A percentile compares a stretch with the other conserved stretches of the same genome.
These are phyloP conservation scores for Luffa aegyptiaca DNA, from an alignment of 306 rosid species.

Conservation along the genomic window DNA sequence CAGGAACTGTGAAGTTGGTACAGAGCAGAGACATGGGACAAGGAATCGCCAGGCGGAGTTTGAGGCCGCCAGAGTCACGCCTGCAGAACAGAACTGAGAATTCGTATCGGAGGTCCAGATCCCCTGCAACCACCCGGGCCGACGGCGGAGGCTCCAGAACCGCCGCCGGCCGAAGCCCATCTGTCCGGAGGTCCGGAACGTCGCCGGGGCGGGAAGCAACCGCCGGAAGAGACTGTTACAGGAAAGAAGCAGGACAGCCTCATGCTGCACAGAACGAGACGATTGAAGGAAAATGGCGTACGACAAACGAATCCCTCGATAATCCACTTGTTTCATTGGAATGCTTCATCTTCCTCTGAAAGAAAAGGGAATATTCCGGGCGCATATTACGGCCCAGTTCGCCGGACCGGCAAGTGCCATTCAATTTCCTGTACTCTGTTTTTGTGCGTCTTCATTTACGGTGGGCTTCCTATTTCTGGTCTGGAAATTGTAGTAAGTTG, in stretches of 20 bases:
- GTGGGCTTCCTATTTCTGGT: neutral
- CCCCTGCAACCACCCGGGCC: slow-evolving; percentile 43
- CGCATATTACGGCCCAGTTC: neutral
- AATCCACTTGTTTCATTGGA: slow-evolving; percentile 90
- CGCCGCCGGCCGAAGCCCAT: slow-evolving; percentile 51
- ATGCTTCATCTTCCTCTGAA: slow-evolving; percentile 75
- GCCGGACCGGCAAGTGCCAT: neutral
- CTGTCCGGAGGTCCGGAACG: slow-evolving; percentile 38
- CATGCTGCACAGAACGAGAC: neutral
- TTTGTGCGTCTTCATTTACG: neutral
- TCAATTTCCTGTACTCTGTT: slow-evolving; percentile 4
- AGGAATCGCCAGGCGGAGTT: slow-evolving; percentile 20
- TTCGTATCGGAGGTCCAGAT: slow-evolving; percentile 59
- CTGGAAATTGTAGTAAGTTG: slow-evolving; percentile 3
- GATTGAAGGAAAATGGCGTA: slow-evolving; percentile 27
- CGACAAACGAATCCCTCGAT: slow-evolving; percentile 53
- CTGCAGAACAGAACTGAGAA: slow-evolving; percentile 43
- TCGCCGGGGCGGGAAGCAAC: slow-evolving; percentile 44
- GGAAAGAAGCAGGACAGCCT: slow-evolving; percentile 22
- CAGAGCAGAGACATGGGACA: slow-evolving; percentile 40
- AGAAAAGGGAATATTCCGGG: neutral
- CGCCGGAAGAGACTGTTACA: slow-evolving; percentile 16
- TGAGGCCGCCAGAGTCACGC: slow-evolving; percentile 19
- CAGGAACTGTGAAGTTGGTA: slow-evolving; percentile 31
- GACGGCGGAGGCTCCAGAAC: slow-evolving; percentile 30